Evolutionary conservation across 2,329 filamentous ascomycete species (phyloP).

Genomic region (Geoglossum cookeanum): DNA sequence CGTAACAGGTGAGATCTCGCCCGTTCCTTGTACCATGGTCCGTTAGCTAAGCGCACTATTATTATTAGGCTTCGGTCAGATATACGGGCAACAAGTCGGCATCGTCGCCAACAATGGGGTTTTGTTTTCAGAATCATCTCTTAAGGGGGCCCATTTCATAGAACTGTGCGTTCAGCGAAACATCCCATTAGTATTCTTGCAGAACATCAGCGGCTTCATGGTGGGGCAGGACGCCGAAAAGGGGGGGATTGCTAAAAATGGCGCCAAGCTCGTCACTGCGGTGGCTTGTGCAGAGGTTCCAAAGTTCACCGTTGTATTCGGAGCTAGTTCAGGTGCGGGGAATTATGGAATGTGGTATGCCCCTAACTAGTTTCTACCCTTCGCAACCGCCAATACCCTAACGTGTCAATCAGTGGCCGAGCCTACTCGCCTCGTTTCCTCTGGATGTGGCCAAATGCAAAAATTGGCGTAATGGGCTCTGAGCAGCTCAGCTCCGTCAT

Average conservation of each 20-base stretch:
- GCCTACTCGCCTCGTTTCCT: constrained; percentile 83
- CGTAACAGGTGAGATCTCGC: constrained; percentile 37
- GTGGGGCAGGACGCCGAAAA: constrained; percentile 82
- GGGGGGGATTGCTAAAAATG: constrained; percentile 93
- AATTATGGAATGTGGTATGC: constrained; percentile 90
- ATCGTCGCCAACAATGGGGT: constrained; percentile 96
- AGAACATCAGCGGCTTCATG: constrained; percentile 98
- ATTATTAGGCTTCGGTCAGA: constrained; percentile 53
- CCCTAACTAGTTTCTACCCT: not conserved
- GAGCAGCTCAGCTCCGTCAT: constrained; percentile 87
- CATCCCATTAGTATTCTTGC: constrained; percentile 79
- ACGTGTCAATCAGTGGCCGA: constrained; percentile 38
- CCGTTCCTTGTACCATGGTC: not conserved
- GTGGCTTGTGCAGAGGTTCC: constrained; percentile 88
- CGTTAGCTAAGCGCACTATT: not conserved
- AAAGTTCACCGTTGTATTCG: constrained; percentile 94
- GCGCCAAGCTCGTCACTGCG: constrained; percentile 88
- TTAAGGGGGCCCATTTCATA: constrained; percentile 95
- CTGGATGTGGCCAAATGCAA: constrained; percentile 97
- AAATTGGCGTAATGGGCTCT: constrained; percentile 86
- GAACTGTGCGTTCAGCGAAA: constrained; percentile 81
- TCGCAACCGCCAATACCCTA: not conserved
- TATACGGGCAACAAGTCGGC: constrained; percentile 78
- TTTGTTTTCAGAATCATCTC: constrained; percentile 68
- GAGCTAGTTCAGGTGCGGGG: constrained; percentile 77